These are phyloP conservation scores for Citrus glauca DNA, from an alignment of 345 rosid genomes.

Conservation along the genomic window DNA sequence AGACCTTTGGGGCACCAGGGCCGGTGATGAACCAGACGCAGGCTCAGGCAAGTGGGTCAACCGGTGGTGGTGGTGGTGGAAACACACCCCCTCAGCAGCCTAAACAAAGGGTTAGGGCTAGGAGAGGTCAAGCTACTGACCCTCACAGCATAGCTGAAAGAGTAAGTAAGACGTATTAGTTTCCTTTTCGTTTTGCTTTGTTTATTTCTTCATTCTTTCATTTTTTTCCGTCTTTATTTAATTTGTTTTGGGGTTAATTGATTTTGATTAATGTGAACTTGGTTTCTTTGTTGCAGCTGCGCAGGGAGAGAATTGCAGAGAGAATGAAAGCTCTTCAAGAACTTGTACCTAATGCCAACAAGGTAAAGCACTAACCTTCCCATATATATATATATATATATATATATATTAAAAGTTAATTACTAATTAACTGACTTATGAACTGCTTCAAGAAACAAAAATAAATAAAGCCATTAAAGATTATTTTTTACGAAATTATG, in stretches of 20 bases:
- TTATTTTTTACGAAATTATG: background rate
- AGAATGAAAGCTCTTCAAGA: conserved; percentile 98
- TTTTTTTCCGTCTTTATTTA: background rate
- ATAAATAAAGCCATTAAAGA: background rate
- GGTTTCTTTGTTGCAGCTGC: conserved; percentile 43
- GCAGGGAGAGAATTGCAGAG: conserved; percentile 96
- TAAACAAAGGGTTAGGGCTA: conserved; percentile 79
- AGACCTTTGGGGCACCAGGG: conserved; percentile 35
- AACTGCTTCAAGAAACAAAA: too few relatives aligned
- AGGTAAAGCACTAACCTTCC: conserved; percentile 41
- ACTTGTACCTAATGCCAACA: conserved; percentile 94
- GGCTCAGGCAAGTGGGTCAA: conserved; percentile 50
- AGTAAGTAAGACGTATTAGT: conserved; percentile 48
- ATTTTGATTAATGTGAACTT: background rate
- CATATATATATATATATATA: too few relatives aligned
- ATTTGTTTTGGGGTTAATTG: conserved; percentile 2
- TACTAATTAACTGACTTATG: background rate
- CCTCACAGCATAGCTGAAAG: conserved; percentile 98
- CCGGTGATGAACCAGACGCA: conserved; percentile 30
- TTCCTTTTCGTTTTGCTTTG: background rate
- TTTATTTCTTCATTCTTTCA: background rate
- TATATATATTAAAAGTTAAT: too few relatives aligned
- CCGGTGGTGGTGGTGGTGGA: conserved; percentile 23
- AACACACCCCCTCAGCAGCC: conserved; percentile 60
- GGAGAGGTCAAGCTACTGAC: conserved; percentile 99